phyloP scores from a whole-genome alignment of 2,329 filamentous ascomycete genomes.

The Clarireedia monteithiana region DNA sequence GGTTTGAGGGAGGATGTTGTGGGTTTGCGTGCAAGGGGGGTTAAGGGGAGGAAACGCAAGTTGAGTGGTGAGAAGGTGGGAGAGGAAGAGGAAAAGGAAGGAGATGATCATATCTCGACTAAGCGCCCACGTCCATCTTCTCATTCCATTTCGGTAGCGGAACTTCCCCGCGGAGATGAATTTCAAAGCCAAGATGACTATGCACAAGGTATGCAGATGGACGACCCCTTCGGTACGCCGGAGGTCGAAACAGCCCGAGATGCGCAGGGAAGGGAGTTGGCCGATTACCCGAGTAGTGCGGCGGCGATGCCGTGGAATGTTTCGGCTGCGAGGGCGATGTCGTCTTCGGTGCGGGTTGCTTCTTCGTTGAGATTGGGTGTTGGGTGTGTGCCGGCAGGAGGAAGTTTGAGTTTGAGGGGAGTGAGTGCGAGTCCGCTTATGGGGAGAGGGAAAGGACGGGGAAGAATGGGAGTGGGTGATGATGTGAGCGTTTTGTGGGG shows the following conservation, averaged over 20 bases:
- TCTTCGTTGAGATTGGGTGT: not conserved
- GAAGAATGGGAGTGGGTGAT: not conserved
- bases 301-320: conserved; percentile 61
- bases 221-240: conserved; percentile 16
- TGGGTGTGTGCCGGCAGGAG: not conserved
- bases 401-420: not conserved
- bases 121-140: not conserved
- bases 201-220: conserved; percentile 33
- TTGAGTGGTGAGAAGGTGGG: not conserved
- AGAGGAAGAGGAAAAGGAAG: not conserved
- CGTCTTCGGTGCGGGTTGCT: conserved; percentile 12
- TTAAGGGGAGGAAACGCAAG: too few relatives aligned
- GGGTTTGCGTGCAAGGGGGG: too few relatives aligned
- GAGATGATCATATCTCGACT: not conserved
- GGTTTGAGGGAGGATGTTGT: not conserved
- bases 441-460: not conserved
- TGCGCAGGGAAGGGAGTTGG: conserved; percentile 50
- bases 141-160: conserved; percentile 18
- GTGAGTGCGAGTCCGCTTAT: not conserved
- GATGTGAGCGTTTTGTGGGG: conserved; percentile 23
- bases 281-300: conserved; percentile 57
- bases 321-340: conserved; percentile 35
- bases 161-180: conserved; percentile 15
- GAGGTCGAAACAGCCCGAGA: conserved; percentile 63
- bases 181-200: conserved; percentile 19